Evolutionary conservation across 306 rosid species (phyloP).

Genomic region (Ziziphus jujuba): DNA sequence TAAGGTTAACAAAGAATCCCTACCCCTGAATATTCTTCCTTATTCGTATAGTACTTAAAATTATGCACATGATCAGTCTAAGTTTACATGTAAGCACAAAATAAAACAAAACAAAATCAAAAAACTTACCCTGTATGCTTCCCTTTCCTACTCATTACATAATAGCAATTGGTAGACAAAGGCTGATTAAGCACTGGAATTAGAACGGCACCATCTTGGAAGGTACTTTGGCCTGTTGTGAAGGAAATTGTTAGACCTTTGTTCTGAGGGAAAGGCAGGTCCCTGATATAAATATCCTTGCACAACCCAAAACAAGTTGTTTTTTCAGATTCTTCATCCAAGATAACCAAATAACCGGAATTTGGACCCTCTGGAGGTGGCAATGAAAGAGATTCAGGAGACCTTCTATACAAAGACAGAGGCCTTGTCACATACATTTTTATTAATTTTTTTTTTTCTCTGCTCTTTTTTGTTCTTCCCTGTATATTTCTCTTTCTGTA

Average conservation of each 20-base stretch:
- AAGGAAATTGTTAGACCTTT: slow-evolving; percentile 40
- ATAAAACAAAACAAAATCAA: neutral
- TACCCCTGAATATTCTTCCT: too few species aligned
- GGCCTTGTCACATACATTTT: slow-evolving; percentile 68
- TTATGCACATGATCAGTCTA: too few species aligned
- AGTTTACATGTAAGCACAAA: too few species aligned
- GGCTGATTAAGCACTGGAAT: slow-evolving; percentile 72
- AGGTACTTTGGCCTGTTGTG: slow-evolving; percentile 14
- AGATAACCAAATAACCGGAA: slow-evolving; percentile 57
- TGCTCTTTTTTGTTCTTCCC: neutral
- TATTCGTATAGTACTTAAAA: too few species aligned
- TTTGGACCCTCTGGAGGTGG: slow-evolving; percentile 55
- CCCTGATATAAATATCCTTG: slow-evolving; percentile 23
- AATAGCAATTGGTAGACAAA: slow-evolving; percentile 54
- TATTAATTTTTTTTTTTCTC: neutral
- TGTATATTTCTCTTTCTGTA: neutral
- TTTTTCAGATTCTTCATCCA: slow-evolving; percentile 40
- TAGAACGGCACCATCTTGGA: slow-evolving; percentile 28
- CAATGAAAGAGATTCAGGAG: slow-evolving; percentile 28
- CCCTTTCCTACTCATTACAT: slow-evolving; percentile 38
- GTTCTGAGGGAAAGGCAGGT: slow-evolving; percentile 69
- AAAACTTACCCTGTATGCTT: slow-evolving; percentile 51
- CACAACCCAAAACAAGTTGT: slow-evolving; percentile 45
- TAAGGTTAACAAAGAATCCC: too few species aligned
- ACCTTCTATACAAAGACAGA: slow-evolving; percentile 42